phyloP scores from a whole-genome alignment of 768 basidiomycete species.

The Mycena haematopus region DNA sequence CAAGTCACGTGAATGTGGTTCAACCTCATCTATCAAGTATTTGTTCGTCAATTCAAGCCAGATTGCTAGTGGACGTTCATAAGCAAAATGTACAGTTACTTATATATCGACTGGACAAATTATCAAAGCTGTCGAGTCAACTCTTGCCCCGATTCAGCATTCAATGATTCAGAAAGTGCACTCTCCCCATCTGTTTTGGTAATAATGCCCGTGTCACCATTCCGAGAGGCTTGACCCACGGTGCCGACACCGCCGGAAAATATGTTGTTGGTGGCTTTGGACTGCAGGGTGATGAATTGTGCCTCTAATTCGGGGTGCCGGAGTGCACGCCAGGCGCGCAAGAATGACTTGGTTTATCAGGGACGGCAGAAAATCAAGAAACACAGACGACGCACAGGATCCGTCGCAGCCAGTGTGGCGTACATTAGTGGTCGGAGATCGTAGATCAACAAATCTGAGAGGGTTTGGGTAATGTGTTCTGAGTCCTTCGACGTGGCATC shows the following conservation, averaged over 20 bases:
- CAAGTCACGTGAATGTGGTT: neutral
- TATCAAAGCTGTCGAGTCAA: neutral
- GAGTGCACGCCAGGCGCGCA: constrained; percentile 11
- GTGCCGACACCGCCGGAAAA: neutral
- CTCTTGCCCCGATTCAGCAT: neutral
- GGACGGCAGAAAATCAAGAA: neutral
- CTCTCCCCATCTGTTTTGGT: neutral
- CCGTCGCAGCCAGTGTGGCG: constrained; percentile 10
- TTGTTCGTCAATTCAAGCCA: too few relatives aligned
- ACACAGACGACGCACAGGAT: constrained; percentile 7
- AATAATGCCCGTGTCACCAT: neutral
- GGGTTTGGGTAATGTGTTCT: neutral
- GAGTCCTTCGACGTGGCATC: neutral
- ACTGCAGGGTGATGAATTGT: neutral
- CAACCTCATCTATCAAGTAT: neutral
- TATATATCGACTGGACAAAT: neutral
- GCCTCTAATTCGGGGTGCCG: neutral
- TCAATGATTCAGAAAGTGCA: neutral
- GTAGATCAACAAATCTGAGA: constrained; percentile 11
- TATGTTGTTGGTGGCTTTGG: neutral
- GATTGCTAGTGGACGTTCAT: neutral
- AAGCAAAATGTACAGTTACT: neutral
- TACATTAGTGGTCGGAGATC: constrained; percentile 16
- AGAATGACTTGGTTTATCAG: constrained; percentile 11
- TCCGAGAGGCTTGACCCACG: neutral